A percentile compares a stretch with the other conserved stretches of the same genome.
These are phyloP conservation scores for Fragilaria crotonensis DNA, from an alignment of 108 stramenopile genomes.

Conservation along the genomic window DNA sequence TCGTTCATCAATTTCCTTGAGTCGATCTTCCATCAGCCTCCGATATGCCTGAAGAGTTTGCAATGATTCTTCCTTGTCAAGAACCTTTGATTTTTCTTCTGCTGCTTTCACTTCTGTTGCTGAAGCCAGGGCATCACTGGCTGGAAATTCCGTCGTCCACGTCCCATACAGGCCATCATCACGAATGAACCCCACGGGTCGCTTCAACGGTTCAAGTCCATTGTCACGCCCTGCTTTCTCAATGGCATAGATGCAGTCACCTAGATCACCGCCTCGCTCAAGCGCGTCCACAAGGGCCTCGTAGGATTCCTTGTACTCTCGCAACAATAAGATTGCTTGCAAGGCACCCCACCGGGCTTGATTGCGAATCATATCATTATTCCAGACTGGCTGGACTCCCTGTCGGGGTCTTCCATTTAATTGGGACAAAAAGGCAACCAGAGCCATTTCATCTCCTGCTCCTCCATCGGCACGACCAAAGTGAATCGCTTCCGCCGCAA, in stretches of 20 bases:
- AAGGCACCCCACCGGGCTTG: constrained; percentile 86
- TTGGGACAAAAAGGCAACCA: constrained; percentile 62
- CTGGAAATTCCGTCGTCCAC: constrained; percentile 39
- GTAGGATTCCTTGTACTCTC: constrained; percentile 71
- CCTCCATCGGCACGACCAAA: constrained; percentile 87
- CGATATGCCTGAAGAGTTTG: constrained; percentile 9
- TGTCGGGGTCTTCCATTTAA: constrained; percentile 15
- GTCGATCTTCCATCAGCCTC: constrained; percentile 5
- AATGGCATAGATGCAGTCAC: constrained; percentile 79
- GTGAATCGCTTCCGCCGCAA: constrained; percentile 86
- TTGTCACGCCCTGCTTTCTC: constrained; percentile 62
- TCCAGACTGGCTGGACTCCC: constrained; percentile 14
- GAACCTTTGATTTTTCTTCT: background rate
- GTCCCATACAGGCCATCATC: constrained; percentile 46
- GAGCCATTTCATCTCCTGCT: constrained; percentile 83
- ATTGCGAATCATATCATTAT: constrained; percentile 58
- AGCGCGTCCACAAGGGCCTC: constrained; percentile 80
- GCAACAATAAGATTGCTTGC: constrained; percentile 67
- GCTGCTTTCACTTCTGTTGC: constrained; percentile 8
- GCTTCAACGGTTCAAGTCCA: constrained; percentile 35
- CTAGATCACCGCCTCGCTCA: constrained; percentile 65
- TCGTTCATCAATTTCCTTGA: constrained; percentile 30
- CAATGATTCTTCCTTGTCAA: constrained; percentile 5
- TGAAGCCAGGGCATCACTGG: constrained; percentile 13
- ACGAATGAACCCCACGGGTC: constrained; percentile 56